Conservation (phyloP, 371 early-diverging fungal species). For the Mucor piriformis region DNA sequence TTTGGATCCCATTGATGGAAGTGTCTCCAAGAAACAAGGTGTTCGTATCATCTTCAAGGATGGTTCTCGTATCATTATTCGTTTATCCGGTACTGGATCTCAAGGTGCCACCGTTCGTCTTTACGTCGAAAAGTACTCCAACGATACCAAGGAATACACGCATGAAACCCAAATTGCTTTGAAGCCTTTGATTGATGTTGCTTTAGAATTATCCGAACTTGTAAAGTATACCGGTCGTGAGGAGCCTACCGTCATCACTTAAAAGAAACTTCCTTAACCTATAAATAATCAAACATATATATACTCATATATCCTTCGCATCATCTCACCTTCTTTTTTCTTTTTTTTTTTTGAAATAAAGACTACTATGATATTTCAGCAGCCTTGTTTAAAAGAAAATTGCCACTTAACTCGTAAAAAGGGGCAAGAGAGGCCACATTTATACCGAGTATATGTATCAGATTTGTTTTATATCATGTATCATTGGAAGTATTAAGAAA, state of each 20-base stretch:
- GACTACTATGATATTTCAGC: too few species aligned
- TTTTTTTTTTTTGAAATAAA: too few species aligned
- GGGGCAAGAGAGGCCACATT: too few species aligned
- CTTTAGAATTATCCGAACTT: constrained; percentile 78
- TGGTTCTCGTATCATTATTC: constrained; percentile 89
- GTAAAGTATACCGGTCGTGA: constrained; percentile 85
- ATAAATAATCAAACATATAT: neutral
- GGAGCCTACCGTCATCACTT: constrained; percentile 93
- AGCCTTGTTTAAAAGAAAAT: too few species aligned
- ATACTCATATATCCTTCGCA: neutral
- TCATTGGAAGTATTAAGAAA: too few species aligned
- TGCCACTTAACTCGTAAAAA: too few species aligned
- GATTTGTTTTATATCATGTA: too few species aligned
- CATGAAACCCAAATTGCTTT: constrained; percentile 83
- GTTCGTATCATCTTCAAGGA: constrained; percentile 89
- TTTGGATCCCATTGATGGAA: constrained; percentile 90
- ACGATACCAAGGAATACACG: constrained; percentile 61
- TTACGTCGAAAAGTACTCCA: constrained; percentile 91
- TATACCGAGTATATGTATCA: too few species aligned
- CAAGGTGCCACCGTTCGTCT: constrained; percentile 96
- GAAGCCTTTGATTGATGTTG: constrained; percentile 85
- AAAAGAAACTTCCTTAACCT: constrained; percentile 28
- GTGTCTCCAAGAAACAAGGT: constrained; percentile 90
- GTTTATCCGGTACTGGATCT: constrained; percentile 94
- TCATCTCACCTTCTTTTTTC: too few species aligned